Evolutionary conservation across 306 rosid species (phyloP).

Genomic region (Dalbergia oliveri): DNA sequence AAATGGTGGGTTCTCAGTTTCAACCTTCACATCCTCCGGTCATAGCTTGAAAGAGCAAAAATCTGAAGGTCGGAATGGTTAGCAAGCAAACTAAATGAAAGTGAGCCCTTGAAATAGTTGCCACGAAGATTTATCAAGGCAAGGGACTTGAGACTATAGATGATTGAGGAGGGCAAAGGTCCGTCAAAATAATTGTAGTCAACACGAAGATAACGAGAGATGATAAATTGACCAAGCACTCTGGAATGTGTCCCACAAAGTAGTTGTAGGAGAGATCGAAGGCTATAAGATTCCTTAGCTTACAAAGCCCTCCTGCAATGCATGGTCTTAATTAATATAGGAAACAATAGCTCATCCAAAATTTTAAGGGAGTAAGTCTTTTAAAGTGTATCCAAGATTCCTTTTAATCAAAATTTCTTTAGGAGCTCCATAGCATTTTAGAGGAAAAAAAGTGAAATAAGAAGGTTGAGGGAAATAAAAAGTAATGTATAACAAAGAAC

Average conservation of each 20-base stretch:
- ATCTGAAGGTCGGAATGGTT: constrained; percentile 37
- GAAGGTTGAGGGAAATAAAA: not conserved
- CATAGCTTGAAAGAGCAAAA: not conserved
- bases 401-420: too few species aligned
- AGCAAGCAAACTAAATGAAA: constrained; percentile 33
- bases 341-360: too few species aligned
- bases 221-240: constrained; percentile 7
- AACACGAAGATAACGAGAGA: not conserved
- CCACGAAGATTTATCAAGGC: not conserved
- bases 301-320: constrained; percentile 30
- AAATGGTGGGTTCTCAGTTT: constrained; percentile 38
- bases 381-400: not conserved
- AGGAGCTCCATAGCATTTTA: too few species aligned
- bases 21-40: constrained; percentile 12
- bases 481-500: too few species aligned
- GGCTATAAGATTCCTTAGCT: constrained; percentile 17
- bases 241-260: constrained; percentile 11
- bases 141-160: constrained; percentile 1
- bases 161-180: not conserved
- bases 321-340: not conserved
- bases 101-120: constrained; percentile 17
- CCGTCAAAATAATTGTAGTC: not conserved
- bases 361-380: not conserved
- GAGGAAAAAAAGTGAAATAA: too few species aligned
- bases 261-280: not conserved